Evolutionary conservation across 2,329 filamentous ascomycete species (phyloP).

Genomic region (Nothophaeocryptopus gaeumannii): DNA sequence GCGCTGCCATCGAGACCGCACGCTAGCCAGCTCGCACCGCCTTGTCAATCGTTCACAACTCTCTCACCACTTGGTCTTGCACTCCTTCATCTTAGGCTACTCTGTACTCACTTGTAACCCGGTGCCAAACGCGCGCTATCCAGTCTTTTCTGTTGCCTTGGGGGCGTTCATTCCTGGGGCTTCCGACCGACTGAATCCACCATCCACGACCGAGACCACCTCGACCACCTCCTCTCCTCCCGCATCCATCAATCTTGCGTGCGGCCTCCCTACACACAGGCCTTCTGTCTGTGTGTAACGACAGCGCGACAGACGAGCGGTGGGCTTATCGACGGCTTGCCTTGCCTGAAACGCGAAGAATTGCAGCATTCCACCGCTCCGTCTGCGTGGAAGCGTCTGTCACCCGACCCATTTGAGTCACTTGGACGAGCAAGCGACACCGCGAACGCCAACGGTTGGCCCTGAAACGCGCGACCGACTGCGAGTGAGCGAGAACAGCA

Average conservation of each 20-base stretch:
- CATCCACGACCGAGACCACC: not conserved
- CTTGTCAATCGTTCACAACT: too few relatives aligned
- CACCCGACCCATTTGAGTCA: conserved; percentile 9
- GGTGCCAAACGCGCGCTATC: not conserved
- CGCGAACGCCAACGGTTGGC: not conserved
- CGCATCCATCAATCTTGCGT: not conserved
- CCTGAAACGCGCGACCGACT: conserved; percentile 2
- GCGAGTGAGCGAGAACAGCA: not conserved
- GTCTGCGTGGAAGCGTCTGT: not conserved
- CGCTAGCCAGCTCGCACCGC: too few relatives aligned
- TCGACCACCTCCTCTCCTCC: too few relatives aligned
- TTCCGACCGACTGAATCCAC: not conserved
- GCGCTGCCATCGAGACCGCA: too few relatives aligned
- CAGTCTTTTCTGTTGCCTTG: conserved; percentile 1
- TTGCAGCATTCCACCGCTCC: conserved; percentile 12
- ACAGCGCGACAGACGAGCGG: conserved; percentile 5
- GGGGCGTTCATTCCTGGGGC: conserved; percentile 1
- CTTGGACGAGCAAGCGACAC: conserved; percentile 10
- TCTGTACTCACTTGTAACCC: too few relatives aligned
- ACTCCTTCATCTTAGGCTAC: too few relatives aligned
- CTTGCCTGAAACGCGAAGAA: conserved; percentile 10
- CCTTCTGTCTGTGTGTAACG: conserved; percentile 4
- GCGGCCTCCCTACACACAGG: not conserved
- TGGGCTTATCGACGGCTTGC: conserved; percentile 1
- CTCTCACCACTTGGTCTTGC: too few relatives aligned